Percentiles rank a stretch among this genome's conserved stretches.
Conservation (phyloP, 495 filamentous ascomycete genomes). For the Chaetomium cochliodes region DNA sequence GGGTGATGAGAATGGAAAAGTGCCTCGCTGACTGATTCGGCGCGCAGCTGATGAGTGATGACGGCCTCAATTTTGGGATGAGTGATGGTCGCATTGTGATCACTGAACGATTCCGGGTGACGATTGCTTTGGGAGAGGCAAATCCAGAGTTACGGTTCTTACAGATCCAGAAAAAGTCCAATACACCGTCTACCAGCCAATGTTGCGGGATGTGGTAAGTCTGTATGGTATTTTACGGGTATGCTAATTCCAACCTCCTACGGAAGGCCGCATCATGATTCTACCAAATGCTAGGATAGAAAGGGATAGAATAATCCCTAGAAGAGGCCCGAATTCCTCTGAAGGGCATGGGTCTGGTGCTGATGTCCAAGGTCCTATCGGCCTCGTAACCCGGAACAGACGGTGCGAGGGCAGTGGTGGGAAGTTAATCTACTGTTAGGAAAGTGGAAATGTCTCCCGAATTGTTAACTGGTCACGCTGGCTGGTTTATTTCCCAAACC, state of each 20-base stretch:
- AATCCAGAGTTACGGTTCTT: too few relatives aligned
- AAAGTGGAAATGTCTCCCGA: too few relatives aligned
- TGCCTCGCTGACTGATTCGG: neutral
- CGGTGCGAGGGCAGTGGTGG: neutral
- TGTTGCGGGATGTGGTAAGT: neutral
- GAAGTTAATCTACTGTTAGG: neutral
- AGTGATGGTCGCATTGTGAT: slow-evolving; percentile 5
- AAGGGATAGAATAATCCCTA: too few relatives aligned
- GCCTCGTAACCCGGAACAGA: neutral
- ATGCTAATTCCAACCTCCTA: too few relatives aligned
- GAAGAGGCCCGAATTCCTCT: too few relatives aligned
- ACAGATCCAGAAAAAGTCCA: neutral
- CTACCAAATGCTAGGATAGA: too few relatives aligned
- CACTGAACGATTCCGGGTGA: neutral
- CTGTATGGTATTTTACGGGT: neutral
- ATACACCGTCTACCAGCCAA: neutral
- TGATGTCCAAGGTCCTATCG: neutral
- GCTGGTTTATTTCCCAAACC: too few relatives aligned
- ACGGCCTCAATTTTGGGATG: neutral
- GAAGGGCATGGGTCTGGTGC: neutral
- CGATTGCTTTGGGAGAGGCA: too few relatives aligned
- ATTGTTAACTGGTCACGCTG: too few relatives aligned
- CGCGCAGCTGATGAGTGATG: neutral
- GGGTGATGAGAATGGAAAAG: neutral
- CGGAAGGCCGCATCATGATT: too few relatives aligned